Base-by-base conservation (phyloP, 2,329 filamentous ascomycete species). In the Shiraia bambusicola region DNA sequence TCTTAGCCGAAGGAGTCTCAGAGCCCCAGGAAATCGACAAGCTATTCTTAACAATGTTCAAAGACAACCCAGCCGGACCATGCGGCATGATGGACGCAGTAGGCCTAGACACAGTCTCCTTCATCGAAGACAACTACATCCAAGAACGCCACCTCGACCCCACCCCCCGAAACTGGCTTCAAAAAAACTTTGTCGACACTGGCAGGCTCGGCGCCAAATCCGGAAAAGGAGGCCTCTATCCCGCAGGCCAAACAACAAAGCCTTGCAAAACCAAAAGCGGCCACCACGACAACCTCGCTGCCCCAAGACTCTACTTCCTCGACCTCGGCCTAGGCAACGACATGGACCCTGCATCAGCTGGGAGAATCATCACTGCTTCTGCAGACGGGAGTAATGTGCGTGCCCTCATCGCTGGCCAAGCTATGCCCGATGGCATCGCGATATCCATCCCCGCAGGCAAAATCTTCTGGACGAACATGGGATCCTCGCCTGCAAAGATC, bases 91-190 rank as follows among this genome's bases (percentile, higher is more conserved):
- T 78, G 75, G 73, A 77, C 43, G 61, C 63, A 7, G 72, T 80
- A 15, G 77, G 76, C 0, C 63, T 80, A 1, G 77, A 81, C 38
- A 80, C 76, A 0, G 75, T 80, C 3, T 67, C 72, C 0, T 71
- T 76, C 35, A 80, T 81, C 37, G 77, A 81, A 45, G 50, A 72
- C 19, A 73, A 80, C 45, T 80, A 81, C 52, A 66, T 79, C 40
- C 49, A 69, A 2, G 77, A 80, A 52, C 72, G 77, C 3, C 66
- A 69, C 1, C 62, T 79, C 0, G 53, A 66, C 2, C 37, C 61
- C 0, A 58, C 59, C 2, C 73, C 74, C 0, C 65, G 77, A 10
- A 64, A 76, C 40, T 80, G 65, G 45, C 59, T 80, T 2, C 59
- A 69, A 13, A 58, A 65, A 5, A 62, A 71, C 6, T 80, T 74